phyloP scores from a whole-genome alignment of 2,329 filamentous ascomycete genomes.

The Daldinia eschscholtzii region DNA sequence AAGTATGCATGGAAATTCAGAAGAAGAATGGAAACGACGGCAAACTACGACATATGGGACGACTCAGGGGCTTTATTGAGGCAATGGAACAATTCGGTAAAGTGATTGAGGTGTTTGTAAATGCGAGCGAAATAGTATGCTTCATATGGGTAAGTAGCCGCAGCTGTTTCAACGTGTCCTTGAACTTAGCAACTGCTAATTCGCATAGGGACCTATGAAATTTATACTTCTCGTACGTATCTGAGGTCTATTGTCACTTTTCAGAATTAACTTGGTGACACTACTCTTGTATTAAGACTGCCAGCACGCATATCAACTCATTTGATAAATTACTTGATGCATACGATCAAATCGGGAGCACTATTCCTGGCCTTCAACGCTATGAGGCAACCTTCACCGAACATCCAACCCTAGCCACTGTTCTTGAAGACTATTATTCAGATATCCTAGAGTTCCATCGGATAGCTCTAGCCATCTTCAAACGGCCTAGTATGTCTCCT shows the following conservation, averaged over 20 bases:
- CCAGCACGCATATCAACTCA: not conserved
- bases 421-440: slow-evolving; percentile 4
- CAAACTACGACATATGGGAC: slow-evolving; percentile 1
- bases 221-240: not conserved
- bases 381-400: not conserved
- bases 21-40: no score
- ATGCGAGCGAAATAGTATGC: not conserved
- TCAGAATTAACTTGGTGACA: not conserved
- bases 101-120: not conserved
- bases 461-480: not conserved
- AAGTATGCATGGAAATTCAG: not conserved
- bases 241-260: not conserved
- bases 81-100: not conserved
- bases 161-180: not conserved
- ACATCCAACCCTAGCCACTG: not conserved
- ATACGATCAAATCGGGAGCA: not conserved
- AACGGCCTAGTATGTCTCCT: not conserved
- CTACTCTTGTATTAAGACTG: not conserved
- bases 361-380: not conserved
- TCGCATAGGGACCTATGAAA: not conserved
- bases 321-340: not conserved
- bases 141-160: not conserved
- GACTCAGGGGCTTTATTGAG: not conserved
- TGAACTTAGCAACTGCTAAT: not conserved
- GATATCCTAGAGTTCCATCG: not conserved